Evolutionary conservation across 148 eudicot genomes (phyloP), one percentile per base, ranked within the genome.

Genomic region (Tetragonia tetragonoides): DNA sequence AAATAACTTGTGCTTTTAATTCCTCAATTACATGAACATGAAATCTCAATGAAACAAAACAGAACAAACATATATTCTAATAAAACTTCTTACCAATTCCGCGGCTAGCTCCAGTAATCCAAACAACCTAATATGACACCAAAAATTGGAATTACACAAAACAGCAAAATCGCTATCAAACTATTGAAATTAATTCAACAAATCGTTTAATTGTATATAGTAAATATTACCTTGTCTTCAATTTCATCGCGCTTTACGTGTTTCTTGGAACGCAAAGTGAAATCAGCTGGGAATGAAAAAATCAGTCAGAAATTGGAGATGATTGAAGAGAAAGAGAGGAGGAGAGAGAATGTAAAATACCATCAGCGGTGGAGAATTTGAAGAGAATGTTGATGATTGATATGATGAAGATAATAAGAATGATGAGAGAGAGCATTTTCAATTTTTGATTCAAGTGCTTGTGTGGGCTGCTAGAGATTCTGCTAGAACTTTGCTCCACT

Each of bases 101-200:
- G 21, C 98, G 98, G 83, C 97, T 94, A n/a, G 97, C 97, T 70
- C 98, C 98, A 78, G 98, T 92, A 62, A 94, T 92, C 98, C 98
- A 94, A 75, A 92, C 88, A 79, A 92, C 98, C 98, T 94, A 78
- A 68, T 69, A 65, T 54, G 20, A 39, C 42, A 75, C 64, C 57
- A 75, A 41, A 42, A 28, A 28, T 28, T 28, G 34, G 34, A 28
- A 59, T 68, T 60, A 70, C 44, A 72, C 5, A 37, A 77, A 49
- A 74, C 5, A n/a, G 4, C 68, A 66, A 51, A 51, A 39, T 8
- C 28, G 16, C 72, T 46, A 66, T 18, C 62, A 11, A 24, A 74
- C 4, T 15, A 62, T 14, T 24, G 7, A 47, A 42, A 75, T 16
- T 0, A 51, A 8, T 78, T 42, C 15, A 66, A 4, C 49, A 69